phyloP scores from a whole-genome alignment of 169 alveolate genomes.

The Babesia bovis region DNA sequence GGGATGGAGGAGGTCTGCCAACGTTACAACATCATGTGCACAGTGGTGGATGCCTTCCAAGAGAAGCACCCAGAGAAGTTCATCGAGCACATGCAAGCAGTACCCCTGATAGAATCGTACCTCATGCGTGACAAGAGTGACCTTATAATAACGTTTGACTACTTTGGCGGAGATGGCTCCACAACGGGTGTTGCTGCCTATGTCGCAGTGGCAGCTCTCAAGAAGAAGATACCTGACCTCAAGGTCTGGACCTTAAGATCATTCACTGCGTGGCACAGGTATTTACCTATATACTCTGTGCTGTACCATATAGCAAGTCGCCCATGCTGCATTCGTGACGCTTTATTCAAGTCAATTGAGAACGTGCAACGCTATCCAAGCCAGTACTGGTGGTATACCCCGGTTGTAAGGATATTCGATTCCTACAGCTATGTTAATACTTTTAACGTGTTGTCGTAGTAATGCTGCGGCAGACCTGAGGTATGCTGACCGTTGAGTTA shows the following conservation, averaged over 20 bases:
- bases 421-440: slow-evolving; percentile 45
- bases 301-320: not conserved
- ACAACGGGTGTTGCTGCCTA: slow-evolving; percentile 67
- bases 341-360: not conserved
- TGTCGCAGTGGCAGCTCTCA: slow-evolving; percentile 32
- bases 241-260: slow-evolving; percentile 34
- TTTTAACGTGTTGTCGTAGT: not conserved
- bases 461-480: too few relatives aligned
- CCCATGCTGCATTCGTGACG: not conserved
- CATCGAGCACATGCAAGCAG: slow-evolving; percentile 23
- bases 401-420: slow-evolving; percentile 28
- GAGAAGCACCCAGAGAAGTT: slow-evolving; percentile 20
- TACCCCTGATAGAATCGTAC: slow-evolving; percentile 6
- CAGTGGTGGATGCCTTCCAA: slow-evolving; percentile 24
- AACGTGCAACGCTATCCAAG: slow-evolving; percentile 23
- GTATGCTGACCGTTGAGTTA: too few relatives aligned
- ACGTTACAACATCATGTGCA: slow-evolving; percentile 19
- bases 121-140: not conserved
- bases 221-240: slow-evolving; percentile 18
- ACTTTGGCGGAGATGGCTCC: slow-evolving; percentile 67
- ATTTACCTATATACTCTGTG: not conserved
- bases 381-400: slow-evolving; percentile 18
- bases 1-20: slow-evolving; percentile 54
- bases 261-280: not conserved
- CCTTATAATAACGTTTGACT: slow-evolving; percentile 71